Evolutionary conservation across 2,329 filamentous ascomycete species (phyloP).

Genomic region (Apiospora pterosperma): DNA sequence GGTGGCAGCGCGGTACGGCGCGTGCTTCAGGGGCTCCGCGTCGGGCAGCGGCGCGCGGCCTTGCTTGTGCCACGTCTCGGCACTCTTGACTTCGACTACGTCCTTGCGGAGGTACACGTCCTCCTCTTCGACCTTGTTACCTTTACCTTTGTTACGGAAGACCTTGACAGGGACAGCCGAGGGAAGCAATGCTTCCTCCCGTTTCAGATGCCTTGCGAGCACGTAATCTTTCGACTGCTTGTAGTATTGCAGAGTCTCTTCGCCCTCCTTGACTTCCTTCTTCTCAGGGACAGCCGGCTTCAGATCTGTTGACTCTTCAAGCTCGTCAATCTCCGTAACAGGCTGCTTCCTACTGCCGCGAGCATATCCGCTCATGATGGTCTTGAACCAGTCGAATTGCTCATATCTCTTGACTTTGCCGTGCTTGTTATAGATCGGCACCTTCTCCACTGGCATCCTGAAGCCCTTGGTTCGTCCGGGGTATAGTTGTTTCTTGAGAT

Average conservation of each 20-base stretch:
- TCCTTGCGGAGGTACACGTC: constrained; percentile 78
- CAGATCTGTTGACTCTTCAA: constrained; percentile 76
- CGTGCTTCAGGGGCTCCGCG: constrained; percentile 75
- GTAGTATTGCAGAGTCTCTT: constrained; percentile 83
- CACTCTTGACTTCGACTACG: constrained; percentile 80
- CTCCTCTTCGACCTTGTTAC: constrained; percentile 69
- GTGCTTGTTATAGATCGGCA: constrained; percentile 72
- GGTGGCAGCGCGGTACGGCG: constrained; percentile 89
- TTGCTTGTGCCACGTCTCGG: constrained; percentile 97
- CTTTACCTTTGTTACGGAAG: constrained; percentile 74
- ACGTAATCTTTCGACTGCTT: constrained; percentile 84
- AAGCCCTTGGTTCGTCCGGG: constrained; percentile 89
- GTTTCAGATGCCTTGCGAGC: constrained; percentile 79
- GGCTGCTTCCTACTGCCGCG: constrained; percentile 46
- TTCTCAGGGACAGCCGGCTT: constrained; percentile 69
- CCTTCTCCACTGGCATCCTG: constrained; percentile 73
- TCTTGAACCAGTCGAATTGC: constrained; percentile 84
- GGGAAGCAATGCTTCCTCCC: constrained; percentile 82
- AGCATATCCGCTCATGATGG: constrained; percentile 70
- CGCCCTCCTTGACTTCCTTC: constrained; percentile 69
- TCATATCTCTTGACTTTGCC: constrained; percentile 77
- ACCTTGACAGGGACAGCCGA: constrained; percentile 66
- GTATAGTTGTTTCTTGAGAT: constrained; percentile 75
- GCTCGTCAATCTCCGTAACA: constrained; percentile 68
- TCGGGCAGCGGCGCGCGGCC: constrained; percentile 72